A percentile compares a stretch with the other conserved stretches of the same genome.
phyloP scores from a whole-genome alignment of 2,329 filamentous ascomycete genomes.

The Byssoonygena ceratinophila region DNA sequence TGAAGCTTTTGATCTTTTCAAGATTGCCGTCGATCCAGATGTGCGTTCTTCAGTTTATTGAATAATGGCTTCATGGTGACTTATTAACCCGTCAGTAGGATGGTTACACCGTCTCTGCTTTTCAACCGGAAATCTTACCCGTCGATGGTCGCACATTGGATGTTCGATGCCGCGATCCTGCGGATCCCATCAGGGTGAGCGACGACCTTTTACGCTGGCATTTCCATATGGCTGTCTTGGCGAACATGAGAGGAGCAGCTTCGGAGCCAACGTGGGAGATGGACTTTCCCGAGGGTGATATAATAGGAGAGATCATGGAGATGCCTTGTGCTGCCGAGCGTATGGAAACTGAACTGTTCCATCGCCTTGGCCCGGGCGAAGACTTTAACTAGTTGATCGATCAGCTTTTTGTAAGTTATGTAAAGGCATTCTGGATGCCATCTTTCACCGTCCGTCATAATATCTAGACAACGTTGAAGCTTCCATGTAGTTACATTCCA shows the following conservation, averaged over 20 bases:
- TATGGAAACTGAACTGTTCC: slow-evolving; percentile 24
- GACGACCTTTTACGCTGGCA: slow-evolving; percentile 21
- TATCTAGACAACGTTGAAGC: too few species aligned
- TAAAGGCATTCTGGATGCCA: too few species aligned
- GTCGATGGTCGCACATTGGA: background rate
- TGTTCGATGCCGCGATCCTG: background rate
- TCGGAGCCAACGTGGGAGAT: background rate
- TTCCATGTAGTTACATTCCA: too few species aligned
- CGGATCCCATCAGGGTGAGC: background rate
- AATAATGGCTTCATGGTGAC: too few species aligned
- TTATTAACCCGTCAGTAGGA: background rate
- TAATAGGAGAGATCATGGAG: slow-evolving; percentile 34
- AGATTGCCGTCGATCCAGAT: too few species aligned
- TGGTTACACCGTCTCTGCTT: background rate
- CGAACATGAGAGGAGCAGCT: slow-evolving; percentile 20
- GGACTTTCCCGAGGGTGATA: slow-evolving; percentile 19
- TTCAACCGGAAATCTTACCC: background rate
- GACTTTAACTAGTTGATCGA: too few species aligned
- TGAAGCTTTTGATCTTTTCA: too few species aligned
- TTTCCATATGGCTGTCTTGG: slow-evolving; percentile 18
- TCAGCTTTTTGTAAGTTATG: too few species aligned
- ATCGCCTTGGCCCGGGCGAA: too few species aligned
- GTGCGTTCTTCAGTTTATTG: too few species aligned
- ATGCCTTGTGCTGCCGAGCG: slow-evolving; percentile 40
- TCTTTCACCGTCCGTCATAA: too few species aligned